Base-by-base conservation (phyloP, 1,284 basidiomycete species). In the Ceratobasidium sp. region DNA sequence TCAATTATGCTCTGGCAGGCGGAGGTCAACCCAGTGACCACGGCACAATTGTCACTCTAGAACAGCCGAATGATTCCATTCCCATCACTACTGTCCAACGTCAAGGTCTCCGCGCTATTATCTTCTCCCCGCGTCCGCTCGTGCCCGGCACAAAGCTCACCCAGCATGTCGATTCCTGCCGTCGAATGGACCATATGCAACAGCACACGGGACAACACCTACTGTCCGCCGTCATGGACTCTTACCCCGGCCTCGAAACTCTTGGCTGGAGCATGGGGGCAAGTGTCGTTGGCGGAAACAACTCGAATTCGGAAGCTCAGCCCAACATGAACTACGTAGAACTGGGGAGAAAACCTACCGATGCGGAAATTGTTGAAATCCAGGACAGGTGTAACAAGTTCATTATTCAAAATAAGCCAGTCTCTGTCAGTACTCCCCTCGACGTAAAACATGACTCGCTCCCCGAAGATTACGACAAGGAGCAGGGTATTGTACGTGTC, bases 141-240 rank as follows among this genome's bases (percentile, higher is more conserved):
- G 58, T 28, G 9, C 66, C 73, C 6, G 67, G 73, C 13, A 52
- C 64, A 18, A 38, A 13, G 0, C 44, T 74, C 16, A 63, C 35
- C 16, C 73, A 70, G 32, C 66, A 35, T 6, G 66, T 74, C 18
- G 46, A 69, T 23, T 57, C 44, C 8, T 43, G 38, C 50, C 23
- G 73, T 21, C 43, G 73, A 18, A 59, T 59, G 66, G 73, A 74
- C 30, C 73, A 74, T 49, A 74, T 74, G 73, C 73, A 74, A 26
- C 73, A 74, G 26, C 73, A 74, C 28, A 74, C 73, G 0, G 73
- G 73, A 11, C 73, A 74, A 32, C 73, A 74, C 35, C 67, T 74
- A 2, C 38, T 74, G 2, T 62, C 57, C 28, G 73, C 73, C 7
- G 30, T 74, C 14, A 70, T 74, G 66, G 73, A 74, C 32, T 61